phyloP scores from a whole-genome alignment of 129 eudicot genomes.

The Pittosporum tobira region DNA sequence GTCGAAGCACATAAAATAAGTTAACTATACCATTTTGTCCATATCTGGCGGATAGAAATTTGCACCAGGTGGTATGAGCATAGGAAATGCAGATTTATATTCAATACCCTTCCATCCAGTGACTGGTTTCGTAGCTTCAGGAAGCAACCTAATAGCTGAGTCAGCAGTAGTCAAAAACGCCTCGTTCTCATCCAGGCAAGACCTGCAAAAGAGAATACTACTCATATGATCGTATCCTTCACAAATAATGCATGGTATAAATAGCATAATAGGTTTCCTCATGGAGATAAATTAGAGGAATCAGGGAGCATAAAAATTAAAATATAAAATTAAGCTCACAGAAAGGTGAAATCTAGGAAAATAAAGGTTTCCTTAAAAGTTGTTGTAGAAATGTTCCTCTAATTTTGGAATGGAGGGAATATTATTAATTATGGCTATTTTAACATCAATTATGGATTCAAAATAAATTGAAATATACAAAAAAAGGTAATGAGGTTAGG shows the following conservation, averaged over 20 bases:
- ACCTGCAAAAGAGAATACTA: constrained; percentile 39
- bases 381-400: too few relatives aligned
- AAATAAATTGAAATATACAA: too few relatives aligned
- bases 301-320: too few relatives aligned
- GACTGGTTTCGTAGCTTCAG: constrained; percentile 58
- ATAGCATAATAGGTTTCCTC: not conserved
- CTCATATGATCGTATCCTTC: not conserved
- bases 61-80: constrained; percentile 75
- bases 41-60: constrained; percentile 90
- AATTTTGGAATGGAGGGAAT: too few relatives aligned
- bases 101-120: constrained; percentile 86
- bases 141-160: constrained; percentile 55
- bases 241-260: not conserved
- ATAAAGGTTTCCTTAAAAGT: too few relatives aligned
- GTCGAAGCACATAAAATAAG: constrained; percentile 2
- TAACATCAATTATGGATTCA: too few relatives aligned
- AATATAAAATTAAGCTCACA: too few relatives aligned
- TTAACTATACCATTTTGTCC: constrained; percentile 68
- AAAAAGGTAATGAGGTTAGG: too few relatives aligned
- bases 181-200: constrained; percentile 83
- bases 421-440: too few relatives aligned
- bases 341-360: too few relatives aligned
- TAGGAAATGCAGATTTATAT: constrained; percentile 70
- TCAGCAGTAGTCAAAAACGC: constrained; percentile 87
- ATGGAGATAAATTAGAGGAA: too few relatives aligned